phyloP scores from a whole-genome alignment of 1,284 basidiomycete species.

The Volvariella volvacea region DNA sequence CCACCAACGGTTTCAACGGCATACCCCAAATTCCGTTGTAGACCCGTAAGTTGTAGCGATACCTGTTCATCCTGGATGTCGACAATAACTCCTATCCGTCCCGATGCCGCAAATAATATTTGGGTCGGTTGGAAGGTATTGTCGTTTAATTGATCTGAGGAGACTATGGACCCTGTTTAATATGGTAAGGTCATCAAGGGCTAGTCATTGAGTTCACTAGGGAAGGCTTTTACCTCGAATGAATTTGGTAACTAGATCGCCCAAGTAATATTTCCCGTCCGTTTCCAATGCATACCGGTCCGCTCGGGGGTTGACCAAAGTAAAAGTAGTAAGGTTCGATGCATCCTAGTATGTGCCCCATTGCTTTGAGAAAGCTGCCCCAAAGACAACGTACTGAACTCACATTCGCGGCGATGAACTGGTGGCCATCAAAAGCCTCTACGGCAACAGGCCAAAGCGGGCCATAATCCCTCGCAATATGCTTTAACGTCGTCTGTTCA shows the following conservation, averaged over 20 bases:
- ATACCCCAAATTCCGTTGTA: slow-evolving; percentile 75
- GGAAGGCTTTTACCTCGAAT: slow-evolving; percentile 54
- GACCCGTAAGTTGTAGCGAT: slow-evolving; percentile 59
- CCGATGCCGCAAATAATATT: slow-evolving; percentile 75
- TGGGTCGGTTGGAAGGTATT: slow-evolving; percentile 48
- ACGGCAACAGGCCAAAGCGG: slow-evolving; percentile 67
- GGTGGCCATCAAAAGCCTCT: slow-evolving; percentile 44
- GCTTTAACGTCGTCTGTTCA: slow-evolving; percentile 40
- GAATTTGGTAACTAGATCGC: slow-evolving; percentile 69
- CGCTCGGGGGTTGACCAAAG: slow-evolving; percentile 30
- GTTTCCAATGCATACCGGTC: slow-evolving; percentile 43
- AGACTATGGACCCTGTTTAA: slow-evolving; percentile 34
- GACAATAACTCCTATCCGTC: slow-evolving; percentile 75
- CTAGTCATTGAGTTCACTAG: too few relatives aligned
- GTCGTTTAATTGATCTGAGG: slow-evolving; percentile 27
- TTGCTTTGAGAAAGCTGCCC: too few relatives aligned
- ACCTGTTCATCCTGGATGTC: slow-evolving; percentile 51
- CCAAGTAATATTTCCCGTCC: slow-evolving; percentile 60
- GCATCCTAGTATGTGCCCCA: too few relatives aligned
- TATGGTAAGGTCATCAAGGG: neutral
- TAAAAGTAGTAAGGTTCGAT: slow-evolving; percentile 72
- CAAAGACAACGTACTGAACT: slow-evolving; percentile 20
- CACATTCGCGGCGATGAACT: slow-evolving; percentile 76
- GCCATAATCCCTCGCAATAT: slow-evolving; percentile 71
- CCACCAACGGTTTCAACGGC: slow-evolving; percentile 52